phyloP scores from a whole-genome alignment of 2,329 filamentous ascomycete species.

The Exophiala oligosperma region DNA sequence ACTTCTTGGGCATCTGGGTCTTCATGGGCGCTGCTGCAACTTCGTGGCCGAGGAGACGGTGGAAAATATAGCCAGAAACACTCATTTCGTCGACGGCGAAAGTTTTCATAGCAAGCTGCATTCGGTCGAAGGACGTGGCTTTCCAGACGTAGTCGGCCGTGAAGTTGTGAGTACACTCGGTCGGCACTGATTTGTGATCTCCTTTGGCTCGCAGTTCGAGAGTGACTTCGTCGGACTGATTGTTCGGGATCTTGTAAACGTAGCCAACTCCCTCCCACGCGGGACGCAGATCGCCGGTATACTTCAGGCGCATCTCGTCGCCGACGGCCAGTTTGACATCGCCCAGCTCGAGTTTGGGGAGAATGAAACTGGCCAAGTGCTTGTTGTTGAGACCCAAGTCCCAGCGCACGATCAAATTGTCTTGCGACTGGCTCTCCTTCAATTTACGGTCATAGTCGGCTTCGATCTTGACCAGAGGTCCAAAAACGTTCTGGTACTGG shows the following conservation, averaged over 20 bases:
- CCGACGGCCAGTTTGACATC: constrained; percentile 98
- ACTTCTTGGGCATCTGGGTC: constrained; percentile 92
- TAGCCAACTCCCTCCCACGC: constrained; percentile 98
- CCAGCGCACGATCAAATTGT: constrained; percentile 92
- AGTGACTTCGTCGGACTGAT: constrained; percentile 95
- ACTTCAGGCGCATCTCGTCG: constrained; percentile 96
- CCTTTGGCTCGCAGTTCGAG: constrained; percentile 92
- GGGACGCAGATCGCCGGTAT: constrained; percentile 87
- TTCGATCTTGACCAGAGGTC: constrained; percentile 96
- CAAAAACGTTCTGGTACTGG: constrained; percentile 98
- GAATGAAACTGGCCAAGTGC: constrained; percentile 89
- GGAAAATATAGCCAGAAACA: constrained; percentile 97
- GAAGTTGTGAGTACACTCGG: constrained; percentile 96
- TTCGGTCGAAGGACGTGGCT: constrained; percentile 96
- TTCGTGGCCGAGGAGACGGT: constrained; percentile 91
- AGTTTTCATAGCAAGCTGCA: constrained; percentile 99
- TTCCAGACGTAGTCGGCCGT: constrained; percentile 99
- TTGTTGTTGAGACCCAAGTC: constrained; percentile 96
- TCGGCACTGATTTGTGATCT: constrained; percentile 93
- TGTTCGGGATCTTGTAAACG: constrained; percentile 99
- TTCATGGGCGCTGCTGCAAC: constrained; percentile 95
- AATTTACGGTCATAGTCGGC: constrained; percentile 98
- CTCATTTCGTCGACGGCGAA: constrained; percentile 98
- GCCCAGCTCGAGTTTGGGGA: constrained; percentile 95
- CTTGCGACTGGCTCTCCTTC: constrained; percentile 96